phyloP scores from a whole-genome alignment of 2,329 filamentous ascomycete species.

The Xylaria sp. region DNA sequence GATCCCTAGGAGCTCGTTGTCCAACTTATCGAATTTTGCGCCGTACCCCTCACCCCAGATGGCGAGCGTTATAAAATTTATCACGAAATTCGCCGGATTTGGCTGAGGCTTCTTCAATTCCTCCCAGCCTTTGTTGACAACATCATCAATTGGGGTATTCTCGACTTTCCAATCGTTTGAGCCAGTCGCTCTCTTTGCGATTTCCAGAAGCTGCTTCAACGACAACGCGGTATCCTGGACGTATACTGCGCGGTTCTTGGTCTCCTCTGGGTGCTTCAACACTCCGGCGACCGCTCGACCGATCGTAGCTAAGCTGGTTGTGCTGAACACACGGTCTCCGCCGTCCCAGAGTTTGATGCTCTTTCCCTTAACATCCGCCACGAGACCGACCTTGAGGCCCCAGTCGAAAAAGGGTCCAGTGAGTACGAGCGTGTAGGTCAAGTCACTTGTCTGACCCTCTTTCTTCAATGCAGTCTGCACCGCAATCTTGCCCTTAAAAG shows the following conservation, averaged over 20 bases:
- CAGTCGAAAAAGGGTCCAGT: constrained; percentile 52
- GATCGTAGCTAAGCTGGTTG: constrained; percentile 58
- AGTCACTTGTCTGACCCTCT: constrained; percentile 50
- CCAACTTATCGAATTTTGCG: constrained; percentile 57
- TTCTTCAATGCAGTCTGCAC: constrained; percentile 54
- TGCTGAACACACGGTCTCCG: constrained; percentile 57
- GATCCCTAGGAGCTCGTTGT: constrained; percentile 59
- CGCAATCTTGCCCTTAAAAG: constrained; percentile 61
- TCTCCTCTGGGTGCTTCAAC: constrained; percentile 57
- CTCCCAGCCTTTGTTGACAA: constrained; percentile 12
- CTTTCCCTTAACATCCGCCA: constrained; percentile 36
- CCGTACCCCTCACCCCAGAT: constrained; percentile 42
- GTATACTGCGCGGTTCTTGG: constrained; percentile 64
- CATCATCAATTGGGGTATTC: background rate
- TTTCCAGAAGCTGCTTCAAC: constrained; percentile 20
- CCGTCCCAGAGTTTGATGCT: constrained; percentile 59
- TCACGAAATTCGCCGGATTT: constrained; percentile 28
- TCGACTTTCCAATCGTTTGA: constrained; percentile 12
- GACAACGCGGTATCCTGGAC: constrained; percentile 23
- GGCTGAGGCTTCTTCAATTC: constrained; percentile 19
- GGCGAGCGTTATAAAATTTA: constrained; percentile 3
- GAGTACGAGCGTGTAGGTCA: constrained; percentile 46
- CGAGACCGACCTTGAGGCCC: constrained; percentile 34
- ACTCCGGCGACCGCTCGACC: constrained; percentile 59
- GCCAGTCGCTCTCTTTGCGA: constrained; percentile 20